A percentile compares a stretch with the other conserved stretches of the same genome.
phyloP scores from a whole-genome alignment of 176 grass and related monocot genomes.

The Poa annua region DNA sequence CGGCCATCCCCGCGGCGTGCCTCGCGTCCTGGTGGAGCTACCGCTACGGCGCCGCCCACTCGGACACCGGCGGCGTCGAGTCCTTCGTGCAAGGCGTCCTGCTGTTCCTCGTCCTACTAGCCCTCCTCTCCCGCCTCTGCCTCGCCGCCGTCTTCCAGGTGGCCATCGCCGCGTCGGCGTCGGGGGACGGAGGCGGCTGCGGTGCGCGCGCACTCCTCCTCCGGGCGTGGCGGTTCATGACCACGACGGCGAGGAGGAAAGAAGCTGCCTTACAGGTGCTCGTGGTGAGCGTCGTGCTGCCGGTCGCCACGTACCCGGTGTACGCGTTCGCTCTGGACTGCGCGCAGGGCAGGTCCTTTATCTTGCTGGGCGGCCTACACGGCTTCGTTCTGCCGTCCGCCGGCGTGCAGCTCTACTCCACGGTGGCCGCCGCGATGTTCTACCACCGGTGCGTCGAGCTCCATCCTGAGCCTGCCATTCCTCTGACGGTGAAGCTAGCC shows the following conservation, averaged over 20 bases:
- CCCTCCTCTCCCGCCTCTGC: background rate
- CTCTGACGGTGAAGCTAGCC: background rate
- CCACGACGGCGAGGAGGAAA: slow-evolving; percentile 25
- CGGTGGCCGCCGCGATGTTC: slow-evolving; percentile 18
- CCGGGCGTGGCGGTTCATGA: slow-evolving; percentile 26
- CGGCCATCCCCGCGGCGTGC: background rate
- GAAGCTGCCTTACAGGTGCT: background rate
- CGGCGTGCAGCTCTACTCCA: slow-evolving; percentile 33
- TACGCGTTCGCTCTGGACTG: background rate
- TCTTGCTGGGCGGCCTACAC: background rate
- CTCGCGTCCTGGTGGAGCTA: background rate
- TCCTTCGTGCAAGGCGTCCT: background rate
- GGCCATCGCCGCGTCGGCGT: background rate
- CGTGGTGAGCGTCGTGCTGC: slow-evolving; percentile 12
- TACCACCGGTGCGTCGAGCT: slow-evolving; percentile 26
- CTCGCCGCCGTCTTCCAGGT: slow-evolving; percentile 1
- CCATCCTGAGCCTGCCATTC: background rate
- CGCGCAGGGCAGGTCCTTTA: background rate
- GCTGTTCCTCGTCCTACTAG: background rate
- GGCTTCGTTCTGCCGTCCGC: slow-evolving; percentile 19
- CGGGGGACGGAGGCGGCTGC: background rate
- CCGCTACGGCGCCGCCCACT: background rate
- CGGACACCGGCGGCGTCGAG: background rate
- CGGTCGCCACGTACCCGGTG: background rate
- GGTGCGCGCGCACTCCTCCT: background rate